Conservation (phyloP, 139 green algal species). For the Chlorella vulgaris region DNA sequence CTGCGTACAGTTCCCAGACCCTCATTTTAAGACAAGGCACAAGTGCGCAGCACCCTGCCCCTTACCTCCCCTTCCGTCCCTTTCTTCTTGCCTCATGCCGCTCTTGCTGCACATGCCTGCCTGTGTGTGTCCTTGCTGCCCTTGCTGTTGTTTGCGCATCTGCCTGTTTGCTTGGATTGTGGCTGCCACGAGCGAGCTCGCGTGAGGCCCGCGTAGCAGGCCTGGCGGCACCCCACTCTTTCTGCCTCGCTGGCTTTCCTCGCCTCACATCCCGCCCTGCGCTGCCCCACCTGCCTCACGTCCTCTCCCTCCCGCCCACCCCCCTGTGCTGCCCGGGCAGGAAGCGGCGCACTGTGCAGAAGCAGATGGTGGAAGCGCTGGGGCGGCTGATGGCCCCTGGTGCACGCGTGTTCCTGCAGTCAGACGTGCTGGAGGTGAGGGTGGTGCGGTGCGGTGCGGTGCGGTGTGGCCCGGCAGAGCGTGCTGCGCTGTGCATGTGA, state of each 20-base stretch:
- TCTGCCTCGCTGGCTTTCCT: too few species aligned
- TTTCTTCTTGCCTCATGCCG: too few species aligned
- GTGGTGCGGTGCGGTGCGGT: too few species aligned
- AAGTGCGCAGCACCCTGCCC: background rate
- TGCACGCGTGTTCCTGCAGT: conserved; percentile 77
- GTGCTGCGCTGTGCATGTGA: background rate
- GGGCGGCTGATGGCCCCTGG: conserved; percentile 34
- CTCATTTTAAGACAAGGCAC: conserved; percentile 90
- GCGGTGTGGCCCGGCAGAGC: background rate
- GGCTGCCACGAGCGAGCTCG: too few species aligned
- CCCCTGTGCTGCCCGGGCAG: background rate
- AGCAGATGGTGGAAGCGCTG: conserved; percentile 50
- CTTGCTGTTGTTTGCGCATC: background rate
- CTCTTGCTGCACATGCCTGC: too few species aligned
- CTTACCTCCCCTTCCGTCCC: too few species aligned
- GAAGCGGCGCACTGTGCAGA: conserved; percentile 89
- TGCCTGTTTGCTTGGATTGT: too few species aligned
- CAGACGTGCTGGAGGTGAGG: conserved; percentile 65
- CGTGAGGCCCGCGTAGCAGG: too few species aligned
- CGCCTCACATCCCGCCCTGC: too few species aligned
- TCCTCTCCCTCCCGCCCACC: background rate
- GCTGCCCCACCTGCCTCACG: too few species aligned
- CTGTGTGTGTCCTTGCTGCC: background rate
- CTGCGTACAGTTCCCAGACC: conserved; percentile 87
- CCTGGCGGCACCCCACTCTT: too few species aligned